Base-by-base conservation (phyloP, 1,284 basidiomycete species). In the Caloboletus firmus region DNA sequence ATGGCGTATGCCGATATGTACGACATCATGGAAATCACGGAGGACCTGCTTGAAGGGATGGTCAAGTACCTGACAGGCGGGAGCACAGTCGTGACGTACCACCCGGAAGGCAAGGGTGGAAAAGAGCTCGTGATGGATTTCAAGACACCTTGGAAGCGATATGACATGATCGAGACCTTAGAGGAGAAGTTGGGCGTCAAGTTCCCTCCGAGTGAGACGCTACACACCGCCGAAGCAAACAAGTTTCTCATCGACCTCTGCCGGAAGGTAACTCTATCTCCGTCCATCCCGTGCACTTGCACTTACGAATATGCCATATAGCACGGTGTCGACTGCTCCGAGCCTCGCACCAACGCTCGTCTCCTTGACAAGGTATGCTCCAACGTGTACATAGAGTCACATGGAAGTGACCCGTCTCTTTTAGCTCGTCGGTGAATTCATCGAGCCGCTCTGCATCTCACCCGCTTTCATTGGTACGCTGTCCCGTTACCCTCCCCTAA, bases 1-100 rank as follows among this genome's bases (percentile, higher is more conserved):
- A 99, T 99, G 96, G 96, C 96, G 28, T 99, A 98, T 69, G 96
- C 96, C 59, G 96, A 99, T 74, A 97, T 98, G 94, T 92, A 95
- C 79, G 97, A 99, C 71, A 61, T 99, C 57, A 98, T 99, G 96
- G 95, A 98, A 55, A 83, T 99, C 61, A 99, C 96, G 35, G 97
- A 99, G 76, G 77, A 78, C 45, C 81, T 99, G 79, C 74, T 98
- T 37, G 92, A 95, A 67, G 93, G 95, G 5, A 77, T 99, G 71
- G 96, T 98, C 70, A 92, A 90, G 82, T 84, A 82, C 64, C 74
- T 99, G 52, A 97, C 85, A 0, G 83, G 86, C 43, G 93, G 94
- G 13, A 80, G 79, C 63, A 95, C 93, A 57, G 91, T 85, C 71
- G 71, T 99, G 60, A 82, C 78, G 49, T 99, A 89, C 79, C 93